A percentile compares a stretch with the other conserved stretches of the same genome.
phyloP scores from a whole-genome alignment of 805 yeast genomes.

The Spathaspora gorwiae region DNA sequence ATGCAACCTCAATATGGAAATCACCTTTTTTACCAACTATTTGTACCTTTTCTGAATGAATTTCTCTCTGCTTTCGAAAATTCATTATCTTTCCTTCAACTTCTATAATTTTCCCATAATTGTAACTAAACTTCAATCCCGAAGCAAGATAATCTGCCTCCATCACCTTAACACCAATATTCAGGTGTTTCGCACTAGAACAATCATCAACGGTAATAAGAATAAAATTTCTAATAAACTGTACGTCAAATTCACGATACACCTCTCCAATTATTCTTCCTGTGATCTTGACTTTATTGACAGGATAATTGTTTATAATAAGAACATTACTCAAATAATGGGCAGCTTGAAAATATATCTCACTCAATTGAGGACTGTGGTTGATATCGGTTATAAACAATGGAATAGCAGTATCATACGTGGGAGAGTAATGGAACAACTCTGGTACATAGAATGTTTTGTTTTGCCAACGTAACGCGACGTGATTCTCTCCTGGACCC shows the following conservation, averaged over 20 bases:
- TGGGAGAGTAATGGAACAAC: constrained; percentile 29
- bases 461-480: constrained; percentile 22
- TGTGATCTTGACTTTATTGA: constrained; percentile 16
- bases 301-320: constrained; percentile 32
- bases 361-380: constrained; percentile 4
- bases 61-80: constrained; percentile 4
- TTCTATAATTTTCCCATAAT: constrained; percentile 24
- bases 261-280: constrained; percentile 27
- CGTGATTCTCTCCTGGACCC: constrained; percentile 32
- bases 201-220: constrained; percentile 30
- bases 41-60: constrained; percentile 8
- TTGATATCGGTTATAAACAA: constrained; percentile 28
- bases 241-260: constrained; percentile 9
- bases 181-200: constrained; percentile 24
- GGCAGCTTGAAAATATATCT: constrained; percentile 17
- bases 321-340: constrained; percentile 7
- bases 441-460: constrained; percentile 28
- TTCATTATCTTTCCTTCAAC: constrained; percentile 13
- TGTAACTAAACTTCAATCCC: constrained; percentile 11
- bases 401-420: constrained; percentile 16
- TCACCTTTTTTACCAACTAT: constrained; percentile 14
- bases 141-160: constrained; percentile 8
- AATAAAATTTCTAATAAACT: constrained; percentile 8
- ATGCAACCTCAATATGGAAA: constrained; percentile 21
- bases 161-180: constrained; percentile 18